A percentile compares a stretch with the other conserved stretches of the same genome.
These are phyloP conservation scores for Boechera stricta DNA, from an alignment of 345 rosid species.

Conservation along the genomic window DNA sequence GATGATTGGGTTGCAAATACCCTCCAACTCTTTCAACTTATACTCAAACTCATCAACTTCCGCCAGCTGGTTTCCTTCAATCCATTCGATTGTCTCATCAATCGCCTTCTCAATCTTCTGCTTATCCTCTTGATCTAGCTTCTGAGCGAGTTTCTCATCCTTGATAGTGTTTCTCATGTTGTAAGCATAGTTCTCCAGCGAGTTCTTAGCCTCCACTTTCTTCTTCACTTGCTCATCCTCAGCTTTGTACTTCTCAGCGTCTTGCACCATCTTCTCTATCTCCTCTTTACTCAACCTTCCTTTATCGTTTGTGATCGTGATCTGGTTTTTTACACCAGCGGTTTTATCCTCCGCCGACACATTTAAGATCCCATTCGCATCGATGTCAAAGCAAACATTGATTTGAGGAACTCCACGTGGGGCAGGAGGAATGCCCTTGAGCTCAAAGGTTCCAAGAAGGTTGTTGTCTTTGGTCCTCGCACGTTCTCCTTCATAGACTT, in stretches of 20 bases:
- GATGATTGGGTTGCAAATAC: slow-evolving; percentile 51
- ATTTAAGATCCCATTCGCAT: slow-evolving; percentile 54
- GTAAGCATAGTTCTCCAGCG: slow-evolving; percentile 53
- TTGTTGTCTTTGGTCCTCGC: slow-evolving; percentile 58
- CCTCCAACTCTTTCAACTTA: slow-evolving; percentile 55
- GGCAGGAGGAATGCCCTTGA: slow-evolving; percentile 54
- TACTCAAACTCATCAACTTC: slow-evolving; percentile 56
- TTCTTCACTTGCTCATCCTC: slow-evolving; percentile 58
- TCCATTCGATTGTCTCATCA: slow-evolving; percentile 51
- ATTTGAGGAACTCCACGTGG: slow-evolving; percentile 58
- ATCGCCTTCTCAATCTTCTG: slow-evolving; percentile 50
- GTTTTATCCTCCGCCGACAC: slow-evolving; percentile 55
- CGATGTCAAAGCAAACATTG: slow-evolving; percentile 52
- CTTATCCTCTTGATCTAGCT: slow-evolving; percentile 45
- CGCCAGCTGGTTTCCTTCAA: slow-evolving; percentile 53
- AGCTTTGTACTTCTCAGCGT: slow-evolving; percentile 54
- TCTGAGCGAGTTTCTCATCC: slow-evolving; percentile 50
- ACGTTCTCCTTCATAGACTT: slow-evolving; percentile 57
- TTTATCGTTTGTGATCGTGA: slow-evolving; percentile 55
- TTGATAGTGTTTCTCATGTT: slow-evolving; percentile 54
- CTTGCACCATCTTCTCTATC: slow-evolving; percentile 54
- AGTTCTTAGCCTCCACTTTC: slow-evolving; percentile 55
- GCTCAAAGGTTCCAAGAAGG: slow-evolving; percentile 57
- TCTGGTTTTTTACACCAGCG: slow-evolving; percentile 56
- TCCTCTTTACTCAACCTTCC: slow-evolving; percentile 56